Evolutionary conservation across 2,329 filamentous ascomycete species (phyloP), one percentile per base, ranked within the genome.

Genomic region (Colletotrichum nymphaeae): DNA sequence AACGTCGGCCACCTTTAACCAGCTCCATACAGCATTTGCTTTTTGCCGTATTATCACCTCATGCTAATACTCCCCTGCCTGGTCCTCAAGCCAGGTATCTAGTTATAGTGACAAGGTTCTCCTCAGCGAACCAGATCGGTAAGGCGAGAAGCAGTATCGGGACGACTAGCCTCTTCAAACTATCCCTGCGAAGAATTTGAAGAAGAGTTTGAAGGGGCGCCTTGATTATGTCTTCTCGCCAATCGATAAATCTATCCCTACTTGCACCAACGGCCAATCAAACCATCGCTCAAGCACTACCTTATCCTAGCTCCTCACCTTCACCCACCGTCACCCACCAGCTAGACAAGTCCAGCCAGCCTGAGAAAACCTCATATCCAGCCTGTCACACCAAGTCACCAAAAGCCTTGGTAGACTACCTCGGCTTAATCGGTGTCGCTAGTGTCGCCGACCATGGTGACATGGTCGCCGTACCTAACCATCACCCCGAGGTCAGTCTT

Each of bases 171-270:
- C 28, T n/a, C 14, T 60, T 46, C 24, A 9, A 14, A 37, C 22
- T 11, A 46, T 69, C 70, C 70, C 59, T 69, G 66, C 22, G 24
- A 35, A 69, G 16, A 59, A n/a, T 32, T 24, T 49, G 19, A 49
- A 22, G 19, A 49, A 35, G 32, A 35, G 32, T 12, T 12, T 5
- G 32, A 35, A 49, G 42, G 19, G 19, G 19, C 53, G 56, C 32
- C 65, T 56, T 53, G 59, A 72, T 59, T 66, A 69, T 46, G 69
- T 59, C 42, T 58, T 9, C 42, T 58, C 55, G 52, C 65, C 37
- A 68, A 69, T 72, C 69, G 69, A 30, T 58, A 28, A 7, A 8
- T 63, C 24, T 19, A 55, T 26, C 30, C 62, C 42, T 49, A 66
- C 28, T 30, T 30, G 8, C 1, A 9, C 6, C n/a, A 11, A 32